phyloP scores from a whole-genome alignment of 2,329 filamentous ascomycete species.

The Aspergillus candidus region DNA sequence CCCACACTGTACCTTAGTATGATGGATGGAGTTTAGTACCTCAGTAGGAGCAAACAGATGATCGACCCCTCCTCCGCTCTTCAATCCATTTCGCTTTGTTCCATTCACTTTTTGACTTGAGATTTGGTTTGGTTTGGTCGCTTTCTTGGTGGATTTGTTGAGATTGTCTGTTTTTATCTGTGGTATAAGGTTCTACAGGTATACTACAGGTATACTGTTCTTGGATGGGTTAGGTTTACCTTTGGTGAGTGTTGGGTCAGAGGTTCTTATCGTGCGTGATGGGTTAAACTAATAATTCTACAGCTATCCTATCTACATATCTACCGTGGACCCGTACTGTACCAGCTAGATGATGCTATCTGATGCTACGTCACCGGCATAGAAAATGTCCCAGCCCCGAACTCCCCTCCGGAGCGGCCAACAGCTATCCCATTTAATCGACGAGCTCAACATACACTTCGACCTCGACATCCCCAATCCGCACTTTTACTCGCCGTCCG shows the following conservation, averaged over 20 bases:
- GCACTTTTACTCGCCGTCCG: slow-evolving; percentile 13
- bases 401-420: slow-evolving; percentile 21
- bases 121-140: not conserved
- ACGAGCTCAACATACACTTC: slow-evolving; percentile 30
- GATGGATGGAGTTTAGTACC: no score
- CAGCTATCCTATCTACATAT: no score
- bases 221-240: no score
- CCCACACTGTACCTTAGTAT: no score
- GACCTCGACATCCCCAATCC: slow-evolving; percentile 29
- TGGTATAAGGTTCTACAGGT: not conserved
- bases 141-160: not conserved
- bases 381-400: slow-evolving; percentile 7
- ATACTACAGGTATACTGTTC: no score
- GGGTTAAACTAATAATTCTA: no score
- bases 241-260: no score
- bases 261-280: no score
- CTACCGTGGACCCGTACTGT: no score
- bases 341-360: no score
- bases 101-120: not conserved
- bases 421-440: slow-evolving; percentile 23
- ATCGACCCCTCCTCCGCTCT: not conserved
- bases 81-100: not conserved
- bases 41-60: no score
- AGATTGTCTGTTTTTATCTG: not conserved
- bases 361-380: no score